These are phyloP conservation scores for Atkinsonella texensis DNA, from an alignment of 2,329 filamentous ascomycete species.

Conservation along the genomic window DNA sequence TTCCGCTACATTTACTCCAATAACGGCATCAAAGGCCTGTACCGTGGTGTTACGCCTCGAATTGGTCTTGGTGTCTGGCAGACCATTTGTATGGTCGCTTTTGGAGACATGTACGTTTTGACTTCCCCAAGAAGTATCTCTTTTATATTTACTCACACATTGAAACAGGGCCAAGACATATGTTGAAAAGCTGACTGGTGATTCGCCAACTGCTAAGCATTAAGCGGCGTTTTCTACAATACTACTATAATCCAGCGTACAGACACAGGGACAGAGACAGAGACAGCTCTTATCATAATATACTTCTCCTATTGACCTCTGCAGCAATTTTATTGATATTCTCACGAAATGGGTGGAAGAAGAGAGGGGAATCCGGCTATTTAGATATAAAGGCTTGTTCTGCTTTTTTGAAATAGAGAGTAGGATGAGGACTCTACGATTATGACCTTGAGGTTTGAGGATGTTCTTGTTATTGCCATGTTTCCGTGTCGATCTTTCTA, in stretches of 20 bases:
- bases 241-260: not conserved
- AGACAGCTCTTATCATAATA: not conserved
- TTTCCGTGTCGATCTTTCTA: no score
- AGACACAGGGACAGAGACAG: not conserved
- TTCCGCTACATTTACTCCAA: constrained; percentile 77
- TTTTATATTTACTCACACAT: not conserved
- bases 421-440: not conserved
- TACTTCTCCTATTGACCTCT: not conserved
- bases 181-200: constrained; percentile 54
- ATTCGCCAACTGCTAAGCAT: constrained; percentile 55
- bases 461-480: not conserved
- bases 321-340: not conserved
- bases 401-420: not conserved
- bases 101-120: constrained; percentile 81
- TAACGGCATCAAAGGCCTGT: constrained; percentile 85
- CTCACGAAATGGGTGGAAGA: not conserved
- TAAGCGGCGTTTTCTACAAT: constrained; percentile 30
- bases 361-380: not conserved
- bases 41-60: constrained; percentile 88
- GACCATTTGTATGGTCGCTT: constrained; percentile 98
- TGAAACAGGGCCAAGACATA: constrained; percentile 49
- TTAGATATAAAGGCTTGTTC: not conserved
- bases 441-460: not conserved
- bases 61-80: constrained; percentile 97
- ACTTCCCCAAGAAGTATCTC: not conserved